Evolutionary conservation across 225 moss, liverwort and hornwort species (phyloP), one percentile per base, ranked within the genome.

Genomic region (Neckera pumila): DNA sequence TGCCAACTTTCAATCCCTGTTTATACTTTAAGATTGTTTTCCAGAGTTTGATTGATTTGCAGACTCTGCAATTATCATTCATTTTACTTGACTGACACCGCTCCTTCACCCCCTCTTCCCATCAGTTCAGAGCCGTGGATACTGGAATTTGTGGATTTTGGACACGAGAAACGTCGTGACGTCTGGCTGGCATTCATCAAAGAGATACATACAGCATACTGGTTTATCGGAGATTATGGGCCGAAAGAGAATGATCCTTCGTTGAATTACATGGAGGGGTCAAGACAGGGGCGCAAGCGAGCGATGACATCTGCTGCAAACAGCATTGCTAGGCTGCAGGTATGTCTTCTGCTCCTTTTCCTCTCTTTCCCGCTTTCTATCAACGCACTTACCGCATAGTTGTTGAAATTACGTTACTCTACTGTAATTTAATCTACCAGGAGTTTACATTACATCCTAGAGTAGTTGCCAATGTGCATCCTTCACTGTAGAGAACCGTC

Each of bases 121-220:
- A 83, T 84, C 99, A 99, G 99, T 77, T 94, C 95, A 78, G 95
- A 99, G 89, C 91, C 96, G 42, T 99, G 99, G 99, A 92, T 92
- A 53, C 90, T 99, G 60, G 97, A 99, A 84, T 96, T 99, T 87
- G 96, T 99, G 78, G 99, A 99, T 91, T 99, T 99, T 81, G 92
- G 94, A 85, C 96, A 96, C 15, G 96, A 93, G 53, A 90, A 89
- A 83, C 94, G 96, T 71, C 97, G 97, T 28, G 93, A 96, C 84
- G 92, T 88, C 40, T 99, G 97, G 97, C 79, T 94, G 43, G 92
- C 93, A 26, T 90, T 93, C 31, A 87, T 96, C 63, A 94, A 95
- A 53, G 99, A 99, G 59, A 57, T 99, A 5, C 83, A 91, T 73
- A 89, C 95, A 59, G 82, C 92, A 17, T 86, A 97, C 86, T 90